phyloP scores from a whole-genome alignment of 805 yeast genomes.

The Candida taoyuanica region DNA sequence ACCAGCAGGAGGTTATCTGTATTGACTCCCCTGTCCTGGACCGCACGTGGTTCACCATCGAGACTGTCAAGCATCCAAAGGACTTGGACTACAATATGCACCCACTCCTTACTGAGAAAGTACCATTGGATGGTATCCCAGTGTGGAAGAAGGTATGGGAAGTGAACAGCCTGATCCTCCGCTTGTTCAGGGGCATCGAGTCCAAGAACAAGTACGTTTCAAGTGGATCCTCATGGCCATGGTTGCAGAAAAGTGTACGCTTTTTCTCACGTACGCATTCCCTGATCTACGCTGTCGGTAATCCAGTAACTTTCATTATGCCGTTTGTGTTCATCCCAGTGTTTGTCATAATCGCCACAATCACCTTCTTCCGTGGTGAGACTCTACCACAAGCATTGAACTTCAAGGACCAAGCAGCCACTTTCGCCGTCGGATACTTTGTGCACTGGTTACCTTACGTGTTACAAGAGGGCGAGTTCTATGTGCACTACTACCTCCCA shows the following conservation, averaged over 20 bases:
- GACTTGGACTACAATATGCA: slow-evolving; percentile 21
- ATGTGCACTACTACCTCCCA: slow-evolving; percentile 45
- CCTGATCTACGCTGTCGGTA: slow-evolving; percentile 60
- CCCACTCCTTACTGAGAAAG: slow-evolving; percentile 9
- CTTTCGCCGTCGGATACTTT: slow-evolving; percentile 46
- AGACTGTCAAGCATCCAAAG: slow-evolving; percentile 40
- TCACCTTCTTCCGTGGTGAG: slow-evolving; percentile 28
- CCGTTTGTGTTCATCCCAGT: slow-evolving; percentile 33
- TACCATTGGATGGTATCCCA: slow-evolving; percentile 4
- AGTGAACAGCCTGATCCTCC: slow-evolving; percentile 17
- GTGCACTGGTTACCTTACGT: slow-evolving; percentile 56
- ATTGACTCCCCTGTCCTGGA: slow-evolving; percentile 64
- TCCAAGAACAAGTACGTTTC: slow-evolving; percentile 28
- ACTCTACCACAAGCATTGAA: slow-evolving; percentile 4
- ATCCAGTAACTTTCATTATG: slow-evolving; percentile 51
- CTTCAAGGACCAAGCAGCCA: slow-evolving; percentile 24
- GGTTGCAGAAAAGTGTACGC: slow-evolving; percentile 51
- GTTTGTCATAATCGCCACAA: slow-evolving; percentile 13
- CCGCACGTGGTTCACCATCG: slow-evolving; percentile 72
- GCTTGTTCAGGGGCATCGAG: slow-evolving; percentile 16
- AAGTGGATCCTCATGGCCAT: slow-evolving; percentile 61
- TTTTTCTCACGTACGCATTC: slow-evolving; percentile 44
- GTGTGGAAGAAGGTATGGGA: slow-evolving; percentile 22
- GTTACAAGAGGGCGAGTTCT: slow-evolving; percentile 28
- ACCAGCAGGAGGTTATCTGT: slow-evolving; percentile 87